Percentiles rank a stretch among this genome's conserved stretches.
Evolutionary conservation across 495 filamentous ascomycete species (phyloP).

Genomic region (Daldinia grandis): DNA sequence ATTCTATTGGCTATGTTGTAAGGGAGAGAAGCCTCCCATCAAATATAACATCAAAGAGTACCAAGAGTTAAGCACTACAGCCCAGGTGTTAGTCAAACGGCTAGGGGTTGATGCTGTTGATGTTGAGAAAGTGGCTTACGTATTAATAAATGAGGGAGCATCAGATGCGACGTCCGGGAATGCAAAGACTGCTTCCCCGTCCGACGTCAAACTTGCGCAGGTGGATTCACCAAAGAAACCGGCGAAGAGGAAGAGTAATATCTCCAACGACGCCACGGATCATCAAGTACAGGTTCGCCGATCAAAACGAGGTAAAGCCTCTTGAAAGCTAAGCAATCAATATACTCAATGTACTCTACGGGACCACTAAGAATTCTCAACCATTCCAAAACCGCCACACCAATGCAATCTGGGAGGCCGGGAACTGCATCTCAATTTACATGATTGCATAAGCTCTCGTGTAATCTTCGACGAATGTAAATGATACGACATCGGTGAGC

Average conservation of each 20-base stretch:
- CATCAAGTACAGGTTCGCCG: conserved; percentile 24
- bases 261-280: conserved; percentile 28
- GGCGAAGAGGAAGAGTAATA: conserved; percentile 48
- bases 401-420: conserved; percentile 32
- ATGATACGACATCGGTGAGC: conserved; percentile 36
- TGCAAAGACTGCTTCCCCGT: conserved; percentile 4
- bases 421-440: conserved; percentile 31
- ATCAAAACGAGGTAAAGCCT: conserved; percentile 37
- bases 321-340: conserved; percentile 19
- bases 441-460: conserved; percentile 18
- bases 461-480: conserved; percentile 16
- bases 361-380: conserved; percentile 13
- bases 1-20: conserved; percentile 69
- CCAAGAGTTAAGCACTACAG: conserved; percentile 56
- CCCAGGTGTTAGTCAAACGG: conserved; percentile 54
- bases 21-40: conserved; percentile 56
- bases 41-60: conserved; percentile 76
- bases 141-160: conserved; percentile 56
- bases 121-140: conserved; percentile 75
- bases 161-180: conserved; percentile 4
- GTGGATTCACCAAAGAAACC: conserved; percentile 14
- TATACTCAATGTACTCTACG: neutral
- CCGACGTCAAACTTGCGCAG: conserved; percentile 22
- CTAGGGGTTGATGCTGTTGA: conserved; percentile 65
- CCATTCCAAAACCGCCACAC: conserved; percentile 19